phyloP scores from a whole-genome alignment of 1,284 basidiomycete genomes.

The Leccinum subrobustum region DNA sequence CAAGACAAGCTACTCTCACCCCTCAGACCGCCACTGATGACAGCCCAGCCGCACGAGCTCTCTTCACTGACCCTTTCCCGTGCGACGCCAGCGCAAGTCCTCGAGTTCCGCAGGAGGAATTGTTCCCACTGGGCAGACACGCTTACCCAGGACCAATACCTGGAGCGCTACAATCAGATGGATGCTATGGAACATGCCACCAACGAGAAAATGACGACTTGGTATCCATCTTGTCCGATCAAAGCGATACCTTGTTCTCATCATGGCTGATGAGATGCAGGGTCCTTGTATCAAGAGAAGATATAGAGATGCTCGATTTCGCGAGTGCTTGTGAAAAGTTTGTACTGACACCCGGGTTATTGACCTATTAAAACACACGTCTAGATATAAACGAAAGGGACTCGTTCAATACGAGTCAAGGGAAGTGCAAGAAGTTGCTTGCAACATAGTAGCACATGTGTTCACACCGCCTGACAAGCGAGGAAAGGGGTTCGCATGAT shows the following conservation, averaged over 20 bases:
- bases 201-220: slow-evolving; percentile 27
- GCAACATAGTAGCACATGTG: not conserved
- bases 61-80: not conserved
- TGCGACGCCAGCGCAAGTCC: not conserved
- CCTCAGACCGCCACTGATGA: slow-evolving; percentile 24
- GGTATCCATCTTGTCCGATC: slow-evolving; percentile 26
- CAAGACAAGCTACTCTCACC: slow-evolving; percentile 23
- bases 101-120: not conserved
- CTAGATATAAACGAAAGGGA: not conserved
- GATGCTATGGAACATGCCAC: slow-evolving; percentile 37
- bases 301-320: slow-evolving; percentile 40
- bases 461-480: slow-evolving; percentile 16
- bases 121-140: not conserved
- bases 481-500: slow-evolving; percentile 45
- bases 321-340: slow-evolving; percentile 48
- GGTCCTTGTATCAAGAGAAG: slow-evolving; percentile 41
- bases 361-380: not conserved
- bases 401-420: not conserved
- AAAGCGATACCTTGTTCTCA: not conserved
- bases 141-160: not conserved
- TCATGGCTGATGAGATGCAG: slow-evolving; percentile 25
- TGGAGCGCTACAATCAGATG: slow-evolving; percentile 32
- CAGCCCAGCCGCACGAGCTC: slow-evolving; percentile 24
- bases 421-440: not conserved
- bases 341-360: too few species aligned